Evolutionary conservation across 202 grass and related monocot genomes (phyloP).

Genomic region (Cymbopogon flexuosus): DNA sequence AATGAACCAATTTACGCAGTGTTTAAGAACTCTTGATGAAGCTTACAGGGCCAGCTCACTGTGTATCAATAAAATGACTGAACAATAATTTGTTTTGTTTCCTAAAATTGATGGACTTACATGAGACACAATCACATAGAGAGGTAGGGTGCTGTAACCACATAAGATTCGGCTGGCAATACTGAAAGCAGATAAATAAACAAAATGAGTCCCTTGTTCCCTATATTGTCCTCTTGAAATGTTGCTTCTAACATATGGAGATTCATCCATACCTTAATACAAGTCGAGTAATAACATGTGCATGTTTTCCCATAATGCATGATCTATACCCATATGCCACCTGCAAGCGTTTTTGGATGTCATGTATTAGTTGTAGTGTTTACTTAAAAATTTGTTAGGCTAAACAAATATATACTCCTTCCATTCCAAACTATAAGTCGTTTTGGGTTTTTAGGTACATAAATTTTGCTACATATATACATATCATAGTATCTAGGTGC

Average conservation of each 20-base stretch:
- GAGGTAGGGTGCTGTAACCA: constrained; percentile 59
- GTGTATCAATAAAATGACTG: background rate
- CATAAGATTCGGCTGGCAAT: constrained; percentile 49
- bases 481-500: background rate
- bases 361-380: background rate
- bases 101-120: constrained; percentile 26
- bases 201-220: background rate
- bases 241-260: background rate
- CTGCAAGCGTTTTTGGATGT: constrained; percentile 25
- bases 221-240: background rate
- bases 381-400: background rate
- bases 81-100: background rate
- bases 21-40: background rate
- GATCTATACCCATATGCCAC: constrained; percentile 42
- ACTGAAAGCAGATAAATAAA: constrained; percentile 27
- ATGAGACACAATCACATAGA: constrained; percentile 76
- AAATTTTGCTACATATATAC: background rate
- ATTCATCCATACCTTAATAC: constrained; percentile 47
- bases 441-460: background rate
- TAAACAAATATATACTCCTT: background rate
- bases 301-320: constrained; percentile 59
- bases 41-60: background rate
- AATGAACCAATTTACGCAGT: background rate
- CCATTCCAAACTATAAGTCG: background rate
- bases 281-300: constrained; percentile 44